phyloP scores from a whole-genome alignment of 257 asterid genomes.

The Thymus mandschuricus region DNA sequence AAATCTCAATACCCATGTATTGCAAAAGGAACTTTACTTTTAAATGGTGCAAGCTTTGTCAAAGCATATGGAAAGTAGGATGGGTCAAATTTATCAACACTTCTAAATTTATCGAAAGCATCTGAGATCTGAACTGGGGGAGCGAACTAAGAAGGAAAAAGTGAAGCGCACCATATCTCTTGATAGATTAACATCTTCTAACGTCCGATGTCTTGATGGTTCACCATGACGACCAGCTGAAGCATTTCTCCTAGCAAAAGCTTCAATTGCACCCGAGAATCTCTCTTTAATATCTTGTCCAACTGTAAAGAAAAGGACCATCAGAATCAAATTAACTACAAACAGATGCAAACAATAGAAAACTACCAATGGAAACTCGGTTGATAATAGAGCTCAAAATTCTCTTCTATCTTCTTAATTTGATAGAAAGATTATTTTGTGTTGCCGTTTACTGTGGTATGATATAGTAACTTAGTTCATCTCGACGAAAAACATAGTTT shows the following conservation, averaged over 20 bases:
- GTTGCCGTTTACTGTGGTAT: neutral
- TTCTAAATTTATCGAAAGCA: too few relatives aligned
- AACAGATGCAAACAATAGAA: slow-evolving; percentile 5
- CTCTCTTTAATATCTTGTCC: slow-evolving; percentile 54
- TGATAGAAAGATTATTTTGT: too few relatives aligned
- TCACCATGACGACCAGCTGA: slow-evolving; percentile 49
- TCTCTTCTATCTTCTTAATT: neutral
- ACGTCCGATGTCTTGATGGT: slow-evolving; percentile 48
- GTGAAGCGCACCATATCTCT: slow-evolving; percentile 49
- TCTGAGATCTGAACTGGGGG: too few relatives aligned
- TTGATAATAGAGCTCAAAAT: neutral
- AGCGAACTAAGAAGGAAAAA: neutral
- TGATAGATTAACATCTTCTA: slow-evolving; percentile 49
- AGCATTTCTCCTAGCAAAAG: slow-evolving; percentile 53
- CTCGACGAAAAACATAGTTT: neutral
- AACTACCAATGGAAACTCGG: neutral
- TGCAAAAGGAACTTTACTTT: neutral
- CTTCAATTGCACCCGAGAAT: slow-evolving; percentile 61
- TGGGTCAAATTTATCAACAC: neutral
- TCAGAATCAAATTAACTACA: slow-evolving; percentile 3
- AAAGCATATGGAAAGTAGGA: neutral
- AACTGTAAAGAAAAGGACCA: slow-evolving; percentile 26
- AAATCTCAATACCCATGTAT: neutral
- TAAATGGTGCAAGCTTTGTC: neutral
- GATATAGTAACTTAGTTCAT: neutral